Evolutionary conservation across 345 rosid genomes (phyloP).

Genomic region (Turnera subulata): DNA sequence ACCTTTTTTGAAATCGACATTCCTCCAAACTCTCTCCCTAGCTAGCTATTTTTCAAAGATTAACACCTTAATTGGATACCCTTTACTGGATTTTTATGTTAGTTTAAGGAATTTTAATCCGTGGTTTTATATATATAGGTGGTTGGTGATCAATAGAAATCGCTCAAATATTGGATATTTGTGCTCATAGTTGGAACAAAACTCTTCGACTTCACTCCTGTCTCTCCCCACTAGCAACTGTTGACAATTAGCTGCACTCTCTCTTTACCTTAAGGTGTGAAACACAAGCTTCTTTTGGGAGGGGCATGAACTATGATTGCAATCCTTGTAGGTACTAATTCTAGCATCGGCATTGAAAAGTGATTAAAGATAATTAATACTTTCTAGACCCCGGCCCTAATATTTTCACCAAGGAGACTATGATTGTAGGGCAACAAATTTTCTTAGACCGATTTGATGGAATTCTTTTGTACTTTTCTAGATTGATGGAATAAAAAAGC

Average conservation of each 20-base stretch:
- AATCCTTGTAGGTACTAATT: slow-evolving; percentile 24
- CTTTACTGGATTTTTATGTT: not conserved
- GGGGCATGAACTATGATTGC: slow-evolving; percentile 46
- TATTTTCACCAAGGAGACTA: slow-evolving; percentile 15
- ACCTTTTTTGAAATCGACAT: slow-evolving; percentile 40
- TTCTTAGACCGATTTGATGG: slow-evolving; percentile 15
- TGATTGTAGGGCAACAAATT: slow-evolving; percentile 21
- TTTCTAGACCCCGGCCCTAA: slow-evolving; percentile 20
- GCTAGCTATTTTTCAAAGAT: no score
- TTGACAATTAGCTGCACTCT: not conserved
- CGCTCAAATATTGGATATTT: no score
- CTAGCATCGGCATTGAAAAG: slow-evolving; percentile 18
- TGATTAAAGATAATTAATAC: not conserved
- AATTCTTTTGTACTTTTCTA: slow-evolving; percentile 5
- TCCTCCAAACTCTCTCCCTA: slow-evolving; percentile 26
- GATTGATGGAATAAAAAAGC: slow-evolving; percentile 17
- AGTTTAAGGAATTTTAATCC: slow-evolving; percentile 10
- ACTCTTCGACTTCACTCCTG: slow-evolving; percentile 42
- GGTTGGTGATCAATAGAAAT: slow-evolving; percentile 23
- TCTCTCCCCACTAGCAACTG: slow-evolving; percentile 2
- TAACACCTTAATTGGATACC: no score
- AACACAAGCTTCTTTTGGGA: slow-evolving; percentile 41
- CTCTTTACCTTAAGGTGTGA: slow-evolving; percentile 32
- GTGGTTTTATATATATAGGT: slow-evolving; percentile 9
- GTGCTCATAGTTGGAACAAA: slow-evolving; percentile 1